Conservation (phyloP, 164 flowering plant species). For the Pachysandra terminalis region DNA sequence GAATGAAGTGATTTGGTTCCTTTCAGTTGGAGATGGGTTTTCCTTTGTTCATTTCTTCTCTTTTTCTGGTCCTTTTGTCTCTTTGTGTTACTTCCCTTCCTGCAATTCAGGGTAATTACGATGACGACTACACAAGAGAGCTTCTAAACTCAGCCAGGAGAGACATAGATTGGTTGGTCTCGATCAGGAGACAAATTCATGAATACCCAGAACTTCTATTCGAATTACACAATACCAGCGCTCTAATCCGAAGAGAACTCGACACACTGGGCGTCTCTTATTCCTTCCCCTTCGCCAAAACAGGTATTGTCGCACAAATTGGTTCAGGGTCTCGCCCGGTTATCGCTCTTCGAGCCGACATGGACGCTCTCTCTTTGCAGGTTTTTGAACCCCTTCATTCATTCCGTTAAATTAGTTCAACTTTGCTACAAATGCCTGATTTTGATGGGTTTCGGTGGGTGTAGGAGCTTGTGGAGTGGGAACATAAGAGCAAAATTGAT, state of each 20-base stretch:
- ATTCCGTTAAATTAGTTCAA: background rate
- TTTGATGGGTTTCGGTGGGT: slow-evolving; percentile 5
- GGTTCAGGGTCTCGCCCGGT: slow-evolving; percentile 65
- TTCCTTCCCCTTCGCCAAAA: slow-evolving; percentile 58
- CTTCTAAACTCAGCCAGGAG: slow-evolving; percentile 38
- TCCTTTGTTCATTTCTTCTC: background rate
- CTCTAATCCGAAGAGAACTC: slow-evolving; percentile 68
- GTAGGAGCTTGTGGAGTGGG: slow-evolving; percentile 87
- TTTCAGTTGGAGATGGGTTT: slow-evolving; percentile 6
- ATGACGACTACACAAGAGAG: slow-evolving; percentile 20
- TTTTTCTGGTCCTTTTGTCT: slow-evolving; percentile 3
- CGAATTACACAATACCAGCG: slow-evolving; percentile 75
- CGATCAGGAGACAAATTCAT: slow-evolving; percentile 67
- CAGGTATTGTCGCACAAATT: slow-evolving; percentile 72
- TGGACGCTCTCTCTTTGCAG: slow-evolving; percentile 92
- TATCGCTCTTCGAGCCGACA: slow-evolving; percentile 86
- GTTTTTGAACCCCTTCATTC: slow-evolving; percentile 23
- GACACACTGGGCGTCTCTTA: slow-evolving; percentile 58
- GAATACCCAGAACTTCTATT: slow-evolving; percentile 78
- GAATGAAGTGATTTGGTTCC: background rate
- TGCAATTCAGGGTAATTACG: background rate
- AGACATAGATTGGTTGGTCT: slow-evolving; percentile 62
- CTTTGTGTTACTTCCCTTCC: slow-evolving; percentile 5
- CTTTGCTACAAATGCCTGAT: background rate
- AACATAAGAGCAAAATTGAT: slow-evolving; percentile 73